phyloP scores from a whole-genome alignment of 2,329 filamentous ascomycete genomes.

The Chalaropsis thielavioides region DNA sequence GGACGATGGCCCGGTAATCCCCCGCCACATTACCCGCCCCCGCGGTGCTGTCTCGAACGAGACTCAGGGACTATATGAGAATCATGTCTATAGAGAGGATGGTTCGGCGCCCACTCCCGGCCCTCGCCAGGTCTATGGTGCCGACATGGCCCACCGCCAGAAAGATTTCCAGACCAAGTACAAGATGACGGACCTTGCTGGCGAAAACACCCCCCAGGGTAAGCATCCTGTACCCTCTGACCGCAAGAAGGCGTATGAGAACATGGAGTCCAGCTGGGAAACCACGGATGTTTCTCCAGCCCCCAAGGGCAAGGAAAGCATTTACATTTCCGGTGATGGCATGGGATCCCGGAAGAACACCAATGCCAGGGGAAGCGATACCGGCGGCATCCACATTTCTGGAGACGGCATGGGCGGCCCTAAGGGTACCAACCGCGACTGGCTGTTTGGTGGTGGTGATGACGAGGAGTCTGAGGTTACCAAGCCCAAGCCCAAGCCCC shows the following conservation, averaged over 20 bases:
- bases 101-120: conserved; percentile 28
- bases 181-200: conserved; percentile 53
- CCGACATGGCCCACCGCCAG: conserved; percentile 16
- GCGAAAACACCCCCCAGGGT: conserved; percentile 31
- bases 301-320: conserved; percentile 17
- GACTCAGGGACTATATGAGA: conserved; percentile 42
- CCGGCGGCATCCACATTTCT: conserved; percentile 31
- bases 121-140: conserved; percentile 24
- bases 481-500: conserved; percentile 21
- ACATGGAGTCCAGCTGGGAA: conserved; percentile 54
- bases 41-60: conserved; percentile 53
- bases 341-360: conserved; percentile 39
- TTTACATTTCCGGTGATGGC: conserved; percentile 36
- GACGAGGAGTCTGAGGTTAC: conserved; percentile 26
- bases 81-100: conserved; percentile 54
- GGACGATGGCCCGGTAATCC: conserved; percentile 42
- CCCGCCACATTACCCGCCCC: conserved; percentile 37
- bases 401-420: conserved; percentile 54
- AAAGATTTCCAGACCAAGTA: conserved; percentile 65
- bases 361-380: conserved; percentile 19
- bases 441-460: conserved; percentile 41
- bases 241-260: conserved; percentile 55
- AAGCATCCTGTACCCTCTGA: conserved; percentile 38
- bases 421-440: conserved; percentile 39
- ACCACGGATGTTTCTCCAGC: conserved; percentile 40